Base-by-base conservation (phyloP, 1,284 basidiomycete species). In the Lignosus rhinocerotis region DNA sequence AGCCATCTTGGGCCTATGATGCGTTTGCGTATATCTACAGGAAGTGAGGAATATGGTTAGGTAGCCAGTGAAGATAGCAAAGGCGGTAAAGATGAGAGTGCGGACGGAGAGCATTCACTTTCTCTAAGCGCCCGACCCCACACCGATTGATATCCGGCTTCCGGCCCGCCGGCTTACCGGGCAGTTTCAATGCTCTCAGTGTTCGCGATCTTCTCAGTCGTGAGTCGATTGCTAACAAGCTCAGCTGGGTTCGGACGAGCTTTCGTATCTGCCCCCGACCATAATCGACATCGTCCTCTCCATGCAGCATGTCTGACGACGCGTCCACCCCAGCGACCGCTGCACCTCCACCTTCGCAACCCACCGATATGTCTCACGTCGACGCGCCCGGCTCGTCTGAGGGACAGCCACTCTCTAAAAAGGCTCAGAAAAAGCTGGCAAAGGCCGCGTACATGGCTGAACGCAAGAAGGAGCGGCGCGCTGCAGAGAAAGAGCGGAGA, bases 391-490 rank as follows among this genome's bases (percentile, higher is more conserved):
- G 3, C 10, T 14, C 46, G 14, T 2, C 54, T 41, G 36, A 53
- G 6, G 52, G 59, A 33, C 68, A 74, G 60, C 69, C 74, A 11
- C 78, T 88, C 60, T 93, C 92, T 44, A 95, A 95, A 72, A 91
- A 85, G 17, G 91, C 92, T 0, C 82, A 86, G 68, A 95, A 95
- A 73, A 89, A 85, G 67, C 83, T 86, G 2, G 86, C 85, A 5
- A 90, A 83, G 67, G 82, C 84, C 14, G 87, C 89, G 51, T 80
- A 80, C 31, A 73, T 83, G 61, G 86, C 86, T 25, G 87, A 85
- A 21, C 73, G 78, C 51, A 95, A 94, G 75, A 77, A 87, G 52
- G 88, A 89, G 67, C 87, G 91, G 19, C 83, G 93, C 12, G 85
- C 87, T 9, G 80, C 78, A 54, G 93, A 94, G 73, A 91, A 85